These are phyloP conservation scores for Lentinula detonsa DNA, from an alignment of 768 basidiomycete species.

Conservation along the genomic window DNA sequence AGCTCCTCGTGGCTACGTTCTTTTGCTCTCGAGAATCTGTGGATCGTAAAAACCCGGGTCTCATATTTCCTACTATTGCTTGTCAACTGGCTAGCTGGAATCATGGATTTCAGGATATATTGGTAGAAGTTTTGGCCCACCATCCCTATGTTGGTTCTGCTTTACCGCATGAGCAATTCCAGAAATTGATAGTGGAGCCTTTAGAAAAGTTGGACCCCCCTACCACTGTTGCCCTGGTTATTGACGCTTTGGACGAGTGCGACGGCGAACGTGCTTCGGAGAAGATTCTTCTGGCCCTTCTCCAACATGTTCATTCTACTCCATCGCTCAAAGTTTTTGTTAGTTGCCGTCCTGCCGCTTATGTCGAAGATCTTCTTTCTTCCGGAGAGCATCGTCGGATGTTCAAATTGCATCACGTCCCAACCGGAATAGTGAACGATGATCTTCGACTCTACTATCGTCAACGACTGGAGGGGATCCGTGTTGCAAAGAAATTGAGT, in stretches of 20 bases:
- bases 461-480: background rate
- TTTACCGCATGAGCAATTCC: background rate
- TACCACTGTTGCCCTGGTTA: background rate
- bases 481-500: background rate
- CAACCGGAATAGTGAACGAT: background rate
- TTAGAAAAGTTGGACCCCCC: background rate
- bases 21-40: slow-evolving; percentile 10
- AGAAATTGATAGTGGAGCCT: background rate
- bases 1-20: slow-evolving; percentile 8
- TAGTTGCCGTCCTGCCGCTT: slow-evolving; percentile 1
- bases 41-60: background rate
- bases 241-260: slow-evolving; percentile 2
- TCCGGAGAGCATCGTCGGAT: background rate
- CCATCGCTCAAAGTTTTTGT: background rate
- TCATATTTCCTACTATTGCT: slow-evolving; percentile 4
- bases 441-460: background rate
- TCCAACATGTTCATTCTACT: background rate
- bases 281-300: background rate
- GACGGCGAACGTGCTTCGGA: background rate
- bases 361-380: background rate
- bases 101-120: background rate
- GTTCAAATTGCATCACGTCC: background rate
- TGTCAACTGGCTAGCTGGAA: slow-evolving; percentile 2
- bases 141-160: background rate
- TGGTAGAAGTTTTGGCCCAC: background rate